Base-by-base conservation (phyloP, 495 filamentous ascomycete genomes). In the Aspergillus cavernicola region DNA sequence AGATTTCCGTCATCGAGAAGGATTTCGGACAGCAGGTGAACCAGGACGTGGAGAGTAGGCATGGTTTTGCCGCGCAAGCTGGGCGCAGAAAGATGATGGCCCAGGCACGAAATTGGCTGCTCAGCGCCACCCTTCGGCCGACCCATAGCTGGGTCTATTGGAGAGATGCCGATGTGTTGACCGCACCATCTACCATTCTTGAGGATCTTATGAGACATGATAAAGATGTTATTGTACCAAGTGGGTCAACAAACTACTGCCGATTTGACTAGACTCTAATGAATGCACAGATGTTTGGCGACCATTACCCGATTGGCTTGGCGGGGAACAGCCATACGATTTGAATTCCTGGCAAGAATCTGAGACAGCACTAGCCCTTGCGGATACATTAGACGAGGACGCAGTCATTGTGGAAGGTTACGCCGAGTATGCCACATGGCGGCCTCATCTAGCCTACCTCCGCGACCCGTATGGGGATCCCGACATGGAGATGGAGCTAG, bases 131-230 rank as follows among this genome's bases (percentile, higher is more conserved):
- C 15, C 74, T 99, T 33, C 82, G 93, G 41, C 95, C 95, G 4
- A 92, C 92, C 31, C 95, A 99, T 64, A 95, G 90, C 61, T 99
- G 95, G 95, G 95, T 99, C 22, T 99, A 99, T 63, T 99, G 95
- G 95, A 81, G 95, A 69, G 95, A 99, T 75, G 95, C 93, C 19
- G 95, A 99, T 70, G 95, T 99, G 11, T 89, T 97, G 71, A 99
- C 95, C 6, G 92, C 93, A 9, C 95, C 95, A 0, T 86, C 87
- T 59, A 97, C 95, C 2, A 97, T 99, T 52, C 68, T 99, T 58
- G 95, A 99, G 67, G 95, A 99, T 72, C 68, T 99, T 28, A 99
- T 99, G 95, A 82, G 93, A 49, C 95, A 99, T 61, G 93, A 99
- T 66, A 99, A 96, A 74, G 95, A 99, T 66, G 86, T 99, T 8